Evolutionary conservation across 345 rosid species (phyloP).

Genomic region (Nephelium lappaceum): DNA sequence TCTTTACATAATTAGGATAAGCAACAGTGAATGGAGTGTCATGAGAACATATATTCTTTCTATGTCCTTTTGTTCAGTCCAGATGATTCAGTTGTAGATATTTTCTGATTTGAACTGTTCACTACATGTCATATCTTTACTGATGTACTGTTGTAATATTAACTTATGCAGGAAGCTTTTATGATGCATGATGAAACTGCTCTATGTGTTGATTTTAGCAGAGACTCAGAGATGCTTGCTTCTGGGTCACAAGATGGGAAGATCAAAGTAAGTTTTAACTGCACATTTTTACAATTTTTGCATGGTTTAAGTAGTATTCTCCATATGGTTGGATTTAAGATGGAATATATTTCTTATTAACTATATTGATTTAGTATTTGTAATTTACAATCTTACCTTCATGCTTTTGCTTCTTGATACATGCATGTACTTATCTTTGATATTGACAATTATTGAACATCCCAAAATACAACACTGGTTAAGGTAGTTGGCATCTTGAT

Average conservation of each 20-base stretch:
- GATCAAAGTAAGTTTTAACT: constrained; percentile 67
- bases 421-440: background rate
- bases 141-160: constrained; percentile 9
- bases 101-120: background rate
- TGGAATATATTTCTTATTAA: background rate
- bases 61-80: constrained; percentile 8
- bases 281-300: constrained; percentile 10
- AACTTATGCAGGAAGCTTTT: constrained; percentile 80
- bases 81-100: background rate
- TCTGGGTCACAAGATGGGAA: constrained; percentile 98
- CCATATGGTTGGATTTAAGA: background rate
- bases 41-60: background rate
- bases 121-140: constrained; percentile 18
- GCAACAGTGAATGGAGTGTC: background rate
- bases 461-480: background rate
- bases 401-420: background rate
- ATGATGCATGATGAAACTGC: constrained; percentile 99
- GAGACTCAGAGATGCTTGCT: constrained; percentile 97
- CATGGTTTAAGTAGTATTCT: background rate
- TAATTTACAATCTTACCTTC: background rate
- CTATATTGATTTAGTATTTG: background rate
- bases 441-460: background rate
- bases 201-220: constrained; percentile 95
- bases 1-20: background rate
- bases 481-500: constrained; percentile 4